Evolutionary conservation across 2,329 filamentous ascomycete species (phyloP).

Genomic region (Diaporthe helianthi): DNA sequence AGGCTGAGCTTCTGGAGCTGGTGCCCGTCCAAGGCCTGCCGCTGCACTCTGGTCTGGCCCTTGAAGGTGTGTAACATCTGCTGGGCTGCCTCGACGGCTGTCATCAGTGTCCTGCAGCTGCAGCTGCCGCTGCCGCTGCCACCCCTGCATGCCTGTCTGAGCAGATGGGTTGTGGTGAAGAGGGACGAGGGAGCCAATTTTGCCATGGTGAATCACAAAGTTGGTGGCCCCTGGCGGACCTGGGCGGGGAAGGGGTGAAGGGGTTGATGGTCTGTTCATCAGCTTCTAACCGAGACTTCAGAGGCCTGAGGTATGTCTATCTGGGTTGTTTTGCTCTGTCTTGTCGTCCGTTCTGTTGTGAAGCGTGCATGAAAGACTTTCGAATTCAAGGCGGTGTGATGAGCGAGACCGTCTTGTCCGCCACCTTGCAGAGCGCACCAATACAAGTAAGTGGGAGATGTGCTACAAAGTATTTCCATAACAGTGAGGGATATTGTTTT

Average conservation of each 20-base stretch:
- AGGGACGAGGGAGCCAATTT: background rate
- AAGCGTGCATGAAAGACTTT: background rate
- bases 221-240: background rate
- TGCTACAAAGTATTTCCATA: too few relatives aligned
- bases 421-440: background rate
- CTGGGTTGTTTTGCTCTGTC: background rate
- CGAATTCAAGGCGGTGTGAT: background rate
- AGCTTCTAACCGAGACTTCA: too few relatives aligned
- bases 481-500: background rate
- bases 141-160: background rate
- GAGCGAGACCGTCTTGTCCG: too few relatives aligned
- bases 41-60: constrained; percentile 40
- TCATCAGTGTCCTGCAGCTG: constrained; percentile 25
- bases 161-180: background rate
- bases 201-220: constrained; percentile 12
- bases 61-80: constrained; percentile 44
- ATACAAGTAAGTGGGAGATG: background rate
- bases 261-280: background rate
- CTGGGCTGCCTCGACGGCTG: constrained; percentile 36
- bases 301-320: too few relatives aligned
- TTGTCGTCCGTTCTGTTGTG: background rate
- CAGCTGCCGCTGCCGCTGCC: background rate
- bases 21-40: constrained; percentile 65
- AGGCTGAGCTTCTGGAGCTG: constrained; percentile 68
- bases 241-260: background rate